Percentiles rank a stretch among this genome's conserved stretches.
Conservation (phyloP, 306 rosid genomes). For the Begonia masoniana region DNA sequence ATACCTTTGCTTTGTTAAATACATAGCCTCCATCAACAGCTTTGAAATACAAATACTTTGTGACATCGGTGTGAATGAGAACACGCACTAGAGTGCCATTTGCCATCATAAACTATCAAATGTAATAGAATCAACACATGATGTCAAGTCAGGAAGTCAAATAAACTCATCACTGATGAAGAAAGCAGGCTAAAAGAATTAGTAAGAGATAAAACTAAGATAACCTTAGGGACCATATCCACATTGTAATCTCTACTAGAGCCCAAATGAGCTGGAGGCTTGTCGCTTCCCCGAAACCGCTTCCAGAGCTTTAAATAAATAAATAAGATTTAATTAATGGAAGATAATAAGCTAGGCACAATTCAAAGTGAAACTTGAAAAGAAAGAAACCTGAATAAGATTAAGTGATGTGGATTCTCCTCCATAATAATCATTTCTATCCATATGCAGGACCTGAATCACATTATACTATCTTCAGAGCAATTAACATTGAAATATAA, state of each 20-base stretch:
- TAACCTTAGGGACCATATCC: conserved; percentile 94
- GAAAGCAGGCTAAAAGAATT: not conserved
- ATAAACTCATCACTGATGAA: not conserved
- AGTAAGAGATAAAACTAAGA: not conserved
- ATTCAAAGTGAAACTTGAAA: not conserved
- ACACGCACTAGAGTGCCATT: conserved; percentile 91
- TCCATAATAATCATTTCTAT: conserved; percentile 88
- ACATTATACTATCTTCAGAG: conserved; percentile 2
- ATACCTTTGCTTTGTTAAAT: conserved; percentile 69
- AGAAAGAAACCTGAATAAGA: conserved; percentile 58
- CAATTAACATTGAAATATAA: not conserved
- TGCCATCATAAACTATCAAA: conserved; percentile 87
- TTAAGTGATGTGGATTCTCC: conserved; percentile 91
- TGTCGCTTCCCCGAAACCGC: conserved; percentile 74
- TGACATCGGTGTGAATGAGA: conserved; percentile 90
- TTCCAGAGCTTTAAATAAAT: conserved; percentile 71
- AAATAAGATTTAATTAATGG: not conserved
- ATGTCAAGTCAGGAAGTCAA: too few species aligned
- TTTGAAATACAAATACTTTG: conserved; percentile 86
- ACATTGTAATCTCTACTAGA: conserved; percentile 92
- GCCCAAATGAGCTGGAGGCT: conserved; percentile 80
- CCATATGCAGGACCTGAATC: conserved; percentile 88
- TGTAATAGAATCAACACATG: too few species aligned
- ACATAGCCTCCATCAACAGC: conserved; percentile 76
- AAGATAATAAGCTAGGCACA: not conserved